These are phyloP conservation scores for Collybiopsis confluens DNA, from an alignment of 768 basidiomycete species.

Conservation along the genomic window DNA sequence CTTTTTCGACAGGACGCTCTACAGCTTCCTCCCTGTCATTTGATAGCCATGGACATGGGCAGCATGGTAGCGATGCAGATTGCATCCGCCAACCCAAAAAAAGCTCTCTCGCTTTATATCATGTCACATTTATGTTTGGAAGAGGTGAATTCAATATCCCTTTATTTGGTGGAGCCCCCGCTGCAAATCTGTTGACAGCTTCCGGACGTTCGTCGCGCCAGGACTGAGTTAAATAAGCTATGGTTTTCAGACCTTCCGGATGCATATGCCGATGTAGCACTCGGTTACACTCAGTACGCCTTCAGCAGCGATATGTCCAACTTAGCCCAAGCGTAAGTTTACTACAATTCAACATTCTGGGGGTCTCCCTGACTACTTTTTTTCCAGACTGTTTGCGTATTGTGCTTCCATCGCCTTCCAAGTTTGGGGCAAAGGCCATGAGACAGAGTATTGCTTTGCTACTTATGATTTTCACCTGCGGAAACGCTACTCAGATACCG, in stretches of 20 bases:
- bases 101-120: slow-evolving; percentile 28
- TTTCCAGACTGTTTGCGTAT: background rate
- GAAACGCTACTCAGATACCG: slow-evolving; percentile 9
- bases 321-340: background rate
- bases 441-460: background rate
- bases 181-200: background rate
- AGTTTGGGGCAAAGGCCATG: background rate
- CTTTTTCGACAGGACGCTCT: slow-evolving; percentile 23
- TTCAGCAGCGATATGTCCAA: background rate
- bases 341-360: background rate
- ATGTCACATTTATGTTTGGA: slow-evolving; percentile 29
- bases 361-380: background rate
- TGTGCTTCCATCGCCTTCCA: background rate
- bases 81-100: slow-evolving; percentile 25
- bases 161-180: background rate
- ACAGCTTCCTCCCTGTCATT: slow-evolving; percentile 27
- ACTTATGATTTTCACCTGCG: slow-evolving; percentile 9
- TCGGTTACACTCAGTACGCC: background rate
- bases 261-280: background rate
- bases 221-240: background rate
- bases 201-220: background rate
- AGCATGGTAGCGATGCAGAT: slow-evolving; percentile 28
- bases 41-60: slow-evolving; percentile 33
- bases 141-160: slow-evolving; percentile 23
- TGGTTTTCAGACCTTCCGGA: background rate